Evolutionary conservation across 306 rosid genomes (phyloP).

Genomic region (Cicer chorassanicum): DNA sequence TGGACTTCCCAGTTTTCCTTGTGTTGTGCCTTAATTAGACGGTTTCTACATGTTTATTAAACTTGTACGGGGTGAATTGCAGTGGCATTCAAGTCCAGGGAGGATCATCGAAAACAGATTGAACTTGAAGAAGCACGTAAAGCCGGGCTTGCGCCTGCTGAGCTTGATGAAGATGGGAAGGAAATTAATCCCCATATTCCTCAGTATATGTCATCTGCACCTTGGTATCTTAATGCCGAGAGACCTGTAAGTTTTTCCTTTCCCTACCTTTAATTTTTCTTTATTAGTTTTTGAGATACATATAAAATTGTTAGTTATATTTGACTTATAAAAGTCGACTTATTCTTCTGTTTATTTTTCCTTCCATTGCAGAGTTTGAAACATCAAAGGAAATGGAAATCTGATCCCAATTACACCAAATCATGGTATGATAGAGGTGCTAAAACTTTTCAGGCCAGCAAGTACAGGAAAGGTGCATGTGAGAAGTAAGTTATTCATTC

Average conservation of each 20-base stretch:
- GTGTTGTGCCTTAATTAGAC: background rate
- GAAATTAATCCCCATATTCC: conserved; percentile 45
- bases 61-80: conserved; percentile 25
- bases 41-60: background rate
- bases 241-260: conserved; percentile 30
- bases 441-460: conserved; percentile 42
- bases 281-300: background rate
- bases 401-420: conserved; percentile 42
- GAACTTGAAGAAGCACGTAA: conserved; percentile 43
- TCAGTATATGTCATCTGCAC: conserved; percentile 36
- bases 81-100: conserved; percentile 45
- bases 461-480: conserved; percentile 40
- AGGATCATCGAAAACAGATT: conserved; percentile 45
- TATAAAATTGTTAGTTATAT: background rate
- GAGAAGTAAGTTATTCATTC: conserved; percentile 30
- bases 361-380: conserved; percentile 37
- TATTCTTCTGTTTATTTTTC: background rate
- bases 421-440: conserved; percentile 43
- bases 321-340: background rate
- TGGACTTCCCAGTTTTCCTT: background rate
- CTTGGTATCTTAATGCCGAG: conserved; percentile 43
- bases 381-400: conserved; percentile 46
- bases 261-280: background rate
- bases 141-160: conserved; percentile 42
- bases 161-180: conserved; percentile 38